These are phyloP conservation scores for Akebia trifoliata DNA, from an alignment of 164 flowering plant genomes.

Conservation along the genomic window DNA sequence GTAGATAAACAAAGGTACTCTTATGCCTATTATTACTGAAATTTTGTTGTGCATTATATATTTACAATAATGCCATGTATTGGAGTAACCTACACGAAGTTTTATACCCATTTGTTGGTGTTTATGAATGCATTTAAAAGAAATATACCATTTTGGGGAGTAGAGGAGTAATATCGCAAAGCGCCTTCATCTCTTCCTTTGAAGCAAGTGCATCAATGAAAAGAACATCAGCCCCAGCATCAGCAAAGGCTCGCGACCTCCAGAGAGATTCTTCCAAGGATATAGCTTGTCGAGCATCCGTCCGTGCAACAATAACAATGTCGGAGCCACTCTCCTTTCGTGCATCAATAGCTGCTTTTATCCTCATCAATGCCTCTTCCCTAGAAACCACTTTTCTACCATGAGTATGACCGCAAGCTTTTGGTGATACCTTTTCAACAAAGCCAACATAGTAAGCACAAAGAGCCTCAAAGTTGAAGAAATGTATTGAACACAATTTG, in stretches of 20 bases:
- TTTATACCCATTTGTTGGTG: background rate
- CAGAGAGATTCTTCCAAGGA: slow-evolving; percentile 81
- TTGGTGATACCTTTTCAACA: slow-evolving; percentile 68
- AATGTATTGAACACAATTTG: background rate
- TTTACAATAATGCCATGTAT: background rate
- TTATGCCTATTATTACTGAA: no score
- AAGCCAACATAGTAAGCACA: slow-evolving; percentile 12
- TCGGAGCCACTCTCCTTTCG: slow-evolving; percentile 75
- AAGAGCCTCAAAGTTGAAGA: slow-evolving; percentile 5
- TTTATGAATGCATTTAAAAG: background rate
- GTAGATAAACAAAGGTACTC: no score
- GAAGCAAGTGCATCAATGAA: slow-evolving; percentile 94
- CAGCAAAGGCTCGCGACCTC: slow-evolving; percentile 82
- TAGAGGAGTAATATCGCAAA: slow-evolving; percentile 62
- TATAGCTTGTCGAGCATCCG: slow-evolving; percentile 90
- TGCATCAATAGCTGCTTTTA: slow-evolving; percentile 95
- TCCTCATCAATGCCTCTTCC: slow-evolving; percentile 89
- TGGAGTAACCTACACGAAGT: background rate
- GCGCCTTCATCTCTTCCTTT: slow-evolving; percentile 81
- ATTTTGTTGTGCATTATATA: background rate
- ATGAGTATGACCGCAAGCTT: slow-evolving; percentile 95
- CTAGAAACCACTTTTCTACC: slow-evolving; percentile 90
- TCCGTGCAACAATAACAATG: slow-evolving; percentile 88
- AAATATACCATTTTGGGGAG: slow-evolving; percentile 80
- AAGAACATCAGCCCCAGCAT: slow-evolving; percentile 96